These are phyloP conservation scores for Cucumis melo DNA, from an alignment of 306 rosid species.

Conservation along the genomic window DNA sequence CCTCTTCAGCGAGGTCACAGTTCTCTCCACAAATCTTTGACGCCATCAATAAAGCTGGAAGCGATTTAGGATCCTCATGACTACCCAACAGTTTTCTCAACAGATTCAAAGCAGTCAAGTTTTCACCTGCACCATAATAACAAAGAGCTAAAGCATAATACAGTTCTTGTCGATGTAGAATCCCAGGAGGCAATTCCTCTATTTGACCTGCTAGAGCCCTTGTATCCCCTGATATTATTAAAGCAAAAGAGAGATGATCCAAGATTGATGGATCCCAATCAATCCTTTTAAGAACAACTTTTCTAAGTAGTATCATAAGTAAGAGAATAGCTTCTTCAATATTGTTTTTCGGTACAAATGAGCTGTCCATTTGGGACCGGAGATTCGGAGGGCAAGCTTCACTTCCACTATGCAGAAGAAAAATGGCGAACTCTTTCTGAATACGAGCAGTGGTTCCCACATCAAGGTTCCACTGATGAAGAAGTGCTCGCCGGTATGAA, in stretches of 20 bases:
- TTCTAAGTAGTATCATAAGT: conserved; percentile 66
- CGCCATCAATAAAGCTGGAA: conserved; percentile 63
- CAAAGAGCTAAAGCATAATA: conserved; percentile 56
- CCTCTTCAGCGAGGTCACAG: conserved; percentile 45
- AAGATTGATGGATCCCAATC: conserved; percentile 90
- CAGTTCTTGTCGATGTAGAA: conserved; percentile 37
- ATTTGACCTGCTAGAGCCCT: conserved; percentile 55
- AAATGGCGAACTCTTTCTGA: conserved; percentile 72
- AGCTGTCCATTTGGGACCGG: conserved; percentile 61
- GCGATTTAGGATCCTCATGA: conserved; percentile 45
- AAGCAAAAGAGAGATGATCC: conserved; percentile 86
- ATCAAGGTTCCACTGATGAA: conserved; percentile 65
- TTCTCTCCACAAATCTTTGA: conserved; percentile 71
- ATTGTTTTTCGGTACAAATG: conserved; percentile 73
- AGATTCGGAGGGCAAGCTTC: conserved; percentile 82
- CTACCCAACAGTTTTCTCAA: conserved; percentile 47
- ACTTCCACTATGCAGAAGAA: conserved; percentile 68
- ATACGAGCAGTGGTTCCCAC: conserved; percentile 41
- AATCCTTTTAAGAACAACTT: conserved; percentile 41
- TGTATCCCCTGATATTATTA: conserved; percentile 70
- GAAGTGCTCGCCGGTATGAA: conserved; percentile 65
- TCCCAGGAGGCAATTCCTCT: conserved; percentile 69
- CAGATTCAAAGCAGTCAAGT: conserved; percentile 56
- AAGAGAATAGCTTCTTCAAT: conserved; percentile 92
- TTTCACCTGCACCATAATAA: conserved; percentile 67